phyloP scores from a whole-genome alignment of 2,329 filamentous ascomycete genomes.

The Fusarium sp. region DNA sequence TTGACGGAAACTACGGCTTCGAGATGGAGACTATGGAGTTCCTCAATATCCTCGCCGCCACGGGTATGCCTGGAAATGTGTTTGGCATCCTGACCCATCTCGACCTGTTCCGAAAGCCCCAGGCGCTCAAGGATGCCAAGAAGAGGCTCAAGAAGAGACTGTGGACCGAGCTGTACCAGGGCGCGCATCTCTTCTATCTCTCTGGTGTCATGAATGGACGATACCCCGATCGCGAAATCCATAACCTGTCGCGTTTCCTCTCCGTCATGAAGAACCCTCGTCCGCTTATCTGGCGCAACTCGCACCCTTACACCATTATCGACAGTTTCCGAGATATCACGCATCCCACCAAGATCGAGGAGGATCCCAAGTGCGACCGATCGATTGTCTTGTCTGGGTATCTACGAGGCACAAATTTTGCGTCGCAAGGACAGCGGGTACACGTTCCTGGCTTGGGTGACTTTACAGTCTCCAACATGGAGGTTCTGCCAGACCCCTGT shows the following conservation, averaged over 20 bases:
- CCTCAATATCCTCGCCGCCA: constrained; percentile 90
- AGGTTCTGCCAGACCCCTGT: constrained; percentile 92
- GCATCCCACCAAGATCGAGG: constrained; percentile 90
- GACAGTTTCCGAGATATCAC: constrained; percentile 97
- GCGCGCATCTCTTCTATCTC: constrained; percentile 96
- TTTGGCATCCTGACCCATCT: constrained; percentile 97
- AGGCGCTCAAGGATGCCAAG: constrained; percentile 91
- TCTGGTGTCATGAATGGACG: constrained; percentile 96
- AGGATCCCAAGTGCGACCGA: constrained; percentile 89
- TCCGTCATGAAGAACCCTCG: constrained; percentile 99
- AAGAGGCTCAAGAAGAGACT: constrained; percentile 95
- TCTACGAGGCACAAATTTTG: constrained; percentile 92
- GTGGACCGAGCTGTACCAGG: constrained; percentile 97
- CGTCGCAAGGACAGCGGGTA: constrained; percentile 84
- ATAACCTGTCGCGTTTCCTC: constrained; percentile 94
- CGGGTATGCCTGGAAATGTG: constrained; percentile 98
- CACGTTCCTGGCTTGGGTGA: constrained; percentile 95
- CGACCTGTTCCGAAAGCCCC: constrained; percentile 94
- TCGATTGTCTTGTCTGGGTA: constrained; percentile 94
- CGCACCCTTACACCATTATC: constrained; percentile 92
- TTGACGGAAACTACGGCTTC: constrained; percentile 98
- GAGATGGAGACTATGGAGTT: constrained; percentile 99
- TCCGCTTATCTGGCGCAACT: constrained; percentile 96
- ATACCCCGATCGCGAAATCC: constrained; percentile 95
- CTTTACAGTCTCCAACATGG: constrained; percentile 84